Evolutionary conservation across 2,329 filamentous ascomycete species (phyloP).

Genomic region (Didymella glomerata): DNA sequence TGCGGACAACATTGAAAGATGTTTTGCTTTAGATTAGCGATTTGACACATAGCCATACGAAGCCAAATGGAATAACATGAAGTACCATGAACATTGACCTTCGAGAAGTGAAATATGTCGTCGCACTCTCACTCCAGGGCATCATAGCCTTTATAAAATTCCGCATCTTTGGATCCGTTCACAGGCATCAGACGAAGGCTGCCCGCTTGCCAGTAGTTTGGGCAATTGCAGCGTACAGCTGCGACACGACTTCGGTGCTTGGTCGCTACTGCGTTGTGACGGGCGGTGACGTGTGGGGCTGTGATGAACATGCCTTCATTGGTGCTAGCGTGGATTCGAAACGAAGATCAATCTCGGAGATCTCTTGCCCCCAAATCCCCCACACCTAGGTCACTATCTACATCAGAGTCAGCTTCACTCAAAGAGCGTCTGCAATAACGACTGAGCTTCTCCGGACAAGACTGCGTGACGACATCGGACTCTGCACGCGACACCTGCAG

Average conservation of each 20-base stretch:
- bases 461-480: not conserved
- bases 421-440: not conserved
- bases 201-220: no score
- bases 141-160: no score
- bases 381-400: constrained; percentile 5
- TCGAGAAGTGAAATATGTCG: no score
- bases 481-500: not conserved
- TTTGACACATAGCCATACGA: not conserved
- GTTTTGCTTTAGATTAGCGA: constrained; percentile 60
- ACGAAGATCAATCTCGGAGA: constrained; percentile 19
- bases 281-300: constrained; percentile 18
- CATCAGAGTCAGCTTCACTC: constrained; percentile 2
- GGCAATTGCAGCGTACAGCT: not conserved
- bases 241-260: not conserved
- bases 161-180: no score
- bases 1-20: constrained; percentile 63
- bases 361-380: constrained; percentile 10
- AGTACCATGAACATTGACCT: not conserved
- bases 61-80: not conserved
- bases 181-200: no score
- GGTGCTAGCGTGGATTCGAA: constrained; percentile 11
- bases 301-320: constrained; percentile 1
- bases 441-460: not conserved
- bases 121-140: no score
- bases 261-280: not conserved